A percentile compares a stretch with the other conserved stretches of the same genome.
Conservation (phyloP, 495 filamentous ascomycete species). For the Hyphodiscus hymeniophilus region DNA sequence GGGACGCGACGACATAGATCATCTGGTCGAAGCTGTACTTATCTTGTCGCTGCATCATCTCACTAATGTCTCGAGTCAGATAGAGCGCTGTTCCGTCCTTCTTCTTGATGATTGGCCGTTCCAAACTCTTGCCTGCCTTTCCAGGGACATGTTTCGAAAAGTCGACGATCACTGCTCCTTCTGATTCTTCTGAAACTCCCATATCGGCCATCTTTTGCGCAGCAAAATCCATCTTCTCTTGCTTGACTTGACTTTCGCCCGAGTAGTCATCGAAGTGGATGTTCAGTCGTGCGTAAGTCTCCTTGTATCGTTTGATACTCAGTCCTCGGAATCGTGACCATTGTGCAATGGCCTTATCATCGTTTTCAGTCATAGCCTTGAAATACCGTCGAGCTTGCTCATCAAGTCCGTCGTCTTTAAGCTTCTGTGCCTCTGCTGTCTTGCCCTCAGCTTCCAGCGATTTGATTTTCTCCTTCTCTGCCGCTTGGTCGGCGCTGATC, state of each 20-base stretch:
- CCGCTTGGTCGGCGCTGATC: constrained; percentile 48
- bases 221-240: constrained; percentile 68
- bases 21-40: constrained; percentile 62
- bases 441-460: constrained; percentile 35
- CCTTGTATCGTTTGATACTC: constrained; percentile 77
- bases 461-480: constrained; percentile 45
- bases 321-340: constrained; percentile 89
- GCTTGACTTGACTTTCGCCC: constrained; percentile 85
- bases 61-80: constrained; percentile 57
- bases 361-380: constrained; percentile 81
- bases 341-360: constrained; percentile 63
- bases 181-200: constrained; percentile 68
- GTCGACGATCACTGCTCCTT: constrained; percentile 85
- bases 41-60: constrained; percentile 48
- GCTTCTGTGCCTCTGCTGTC: constrained; percentile 36
- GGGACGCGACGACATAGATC: constrained; percentile 58
- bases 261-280: constrained; percentile 92
- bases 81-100: constrained; percentile 56
- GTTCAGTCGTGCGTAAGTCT: constrained; percentile 77
- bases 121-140: constrained; percentile 49
- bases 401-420: constrained; percentile 46
- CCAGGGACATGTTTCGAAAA: constrained; percentile 65
- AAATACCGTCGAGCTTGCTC: constrained; percentile 71
- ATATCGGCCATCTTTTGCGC: constrained; percentile 59
- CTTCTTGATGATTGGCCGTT: constrained; percentile 47